These are phyloP conservation scores for Pseudogymnoascus sp. DNA, from an alignment of 2,329 filamentous ascomycete species.

Conservation along the genomic window DNA sequence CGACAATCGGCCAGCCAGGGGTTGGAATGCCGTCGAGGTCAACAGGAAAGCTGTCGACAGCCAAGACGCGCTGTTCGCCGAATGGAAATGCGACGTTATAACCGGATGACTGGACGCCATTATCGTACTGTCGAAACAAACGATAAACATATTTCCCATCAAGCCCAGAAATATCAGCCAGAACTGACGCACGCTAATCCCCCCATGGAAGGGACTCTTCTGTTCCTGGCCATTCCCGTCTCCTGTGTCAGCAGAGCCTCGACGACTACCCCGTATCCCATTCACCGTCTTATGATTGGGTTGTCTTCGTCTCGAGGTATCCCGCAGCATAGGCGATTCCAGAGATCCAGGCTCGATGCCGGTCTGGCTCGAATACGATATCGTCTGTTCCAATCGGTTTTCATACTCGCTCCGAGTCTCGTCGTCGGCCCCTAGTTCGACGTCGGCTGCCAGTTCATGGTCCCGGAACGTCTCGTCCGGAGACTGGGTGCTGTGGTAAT, in stretches of 20 bases:
- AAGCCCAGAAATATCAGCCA: slow-evolving; percentile 55
- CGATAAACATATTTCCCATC: slow-evolving; percentile 49
- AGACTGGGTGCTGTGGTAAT: slow-evolving; percentile 9
- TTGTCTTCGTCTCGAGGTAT: slow-evolving; percentile 17
- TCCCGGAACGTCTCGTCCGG: slow-evolving; percentile 12
- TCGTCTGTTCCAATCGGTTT: slow-evolving; percentile 13
- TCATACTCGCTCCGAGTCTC: not conserved
- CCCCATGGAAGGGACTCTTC: slow-evolving; percentile 32
- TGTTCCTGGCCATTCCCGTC: slow-evolving; percentile 16
- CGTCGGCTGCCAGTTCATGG: slow-evolving; percentile 16
- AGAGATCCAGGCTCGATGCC: slow-evolving; percentile 26
- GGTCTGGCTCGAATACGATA: slow-evolving; percentile 23
- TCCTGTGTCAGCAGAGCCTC: not conserved
- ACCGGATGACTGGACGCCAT: slow-evolving; percentile 77
- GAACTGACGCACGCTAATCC: slow-evolving; percentile 43
- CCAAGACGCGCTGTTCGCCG: slow-evolving; percentile 75
- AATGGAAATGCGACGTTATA: slow-evolving; percentile 71
- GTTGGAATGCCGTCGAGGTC: slow-evolving; percentile 69
- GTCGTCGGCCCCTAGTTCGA: slow-evolving; percentile 15
- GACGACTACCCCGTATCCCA: not conserved
- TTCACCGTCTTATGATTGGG: slow-evolving; percentile 11
- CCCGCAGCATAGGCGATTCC: slow-evolving; percentile 26
- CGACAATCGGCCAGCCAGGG: slow-evolving; percentile 64
- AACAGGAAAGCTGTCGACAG: slow-evolving; percentile 71
- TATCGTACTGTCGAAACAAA: slow-evolving; percentile 67